A percentile compares a stretch with the other conserved stretches of the same genome.
phyloP scores from a whole-genome alignment of 495 filamentous ascomycete genomes.

The Penicillium egyptiacum region DNA sequence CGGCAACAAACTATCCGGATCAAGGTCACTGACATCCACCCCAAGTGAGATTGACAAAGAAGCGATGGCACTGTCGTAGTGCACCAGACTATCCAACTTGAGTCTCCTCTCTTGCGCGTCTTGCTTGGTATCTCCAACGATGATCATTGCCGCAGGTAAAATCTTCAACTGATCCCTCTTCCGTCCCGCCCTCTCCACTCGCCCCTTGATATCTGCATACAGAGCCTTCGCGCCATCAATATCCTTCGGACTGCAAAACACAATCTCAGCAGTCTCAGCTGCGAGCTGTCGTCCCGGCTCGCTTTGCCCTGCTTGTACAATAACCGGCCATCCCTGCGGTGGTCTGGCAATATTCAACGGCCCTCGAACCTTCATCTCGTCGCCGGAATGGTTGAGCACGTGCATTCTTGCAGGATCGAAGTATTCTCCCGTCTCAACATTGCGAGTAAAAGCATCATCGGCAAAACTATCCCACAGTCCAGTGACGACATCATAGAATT shows the following conservation, averaged over 20 bases:
- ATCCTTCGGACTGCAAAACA: constrained; percentile 47
- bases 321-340: constrained; percentile 56
- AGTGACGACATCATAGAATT: constrained; percentile 42
- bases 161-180: constrained; percentile 50
- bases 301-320: constrained; percentile 56
- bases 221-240: constrained; percentile 49
- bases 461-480: constrained; percentile 55
- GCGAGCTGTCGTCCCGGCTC: constrained; percentile 55
- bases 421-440: constrained; percentile 48
- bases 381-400: constrained; percentile 50
- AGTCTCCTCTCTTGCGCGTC: constrained; percentile 52
- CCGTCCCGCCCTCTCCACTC: constrained; percentile 45
- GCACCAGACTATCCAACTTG: constrained; percentile 51
- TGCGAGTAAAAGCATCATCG: constrained; percentile 53
- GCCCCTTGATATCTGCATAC: constrained; percentile 53
- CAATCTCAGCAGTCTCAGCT: constrained; percentile 55
- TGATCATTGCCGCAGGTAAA: constrained; percentile 51
- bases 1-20: constrained; percentile 52
- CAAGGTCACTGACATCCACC: constrained; percentile 45
- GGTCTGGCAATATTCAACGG: constrained; percentile 56
- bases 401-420: constrained; percentile 52
- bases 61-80: constrained; percentile 58
- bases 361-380: constrained; percentile 46
- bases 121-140: constrained; percentile 43
- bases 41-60: constrained; percentile 52